Base-by-base conservation (phyloP, 1,284 basidiomycete species). In the Blastosporella zonata region DNA sequence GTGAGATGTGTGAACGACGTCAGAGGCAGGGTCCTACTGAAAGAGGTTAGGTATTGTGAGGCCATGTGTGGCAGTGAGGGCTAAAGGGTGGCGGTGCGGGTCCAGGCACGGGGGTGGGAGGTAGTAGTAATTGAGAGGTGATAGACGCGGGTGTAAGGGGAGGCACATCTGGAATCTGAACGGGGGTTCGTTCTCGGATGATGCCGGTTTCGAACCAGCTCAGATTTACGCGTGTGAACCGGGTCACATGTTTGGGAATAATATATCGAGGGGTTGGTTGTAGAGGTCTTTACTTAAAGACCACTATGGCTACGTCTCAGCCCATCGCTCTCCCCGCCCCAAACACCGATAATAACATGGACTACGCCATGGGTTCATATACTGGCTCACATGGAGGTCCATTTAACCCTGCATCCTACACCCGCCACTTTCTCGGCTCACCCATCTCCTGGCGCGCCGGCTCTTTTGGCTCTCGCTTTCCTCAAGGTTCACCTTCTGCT, bases 391-490 rank as follows among this genome's bases (percentile, higher is more conserved):
- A 49, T 34, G 69, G 69, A 43, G 75, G 73, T 43, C 69, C 72
- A 10, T 83, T 83, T 67, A 81, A 81, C 58, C 71, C 81, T 18
- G 77, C 81, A 9, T 81, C 81, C 0, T 85, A 81, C 67, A 78
- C 79, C 36, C 70, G 81, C 42, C 76, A 82, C 57, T 81, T 84
- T 62, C 69, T 87, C 9, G 83, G 83, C 46, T 87, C 84, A 0
- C 85, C 85, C 43, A 70, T 84, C 43, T 87, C 84, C 10, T 87
- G 81, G 77, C 72, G 80, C 2, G 70, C 74, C 0, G 79, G 77
- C 34, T 85, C 82, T 6, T 84, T 79, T 53, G 81, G 81, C 3
- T 76, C 73, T 28, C 71, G 81, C 7, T 77, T 82, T 64, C 78
- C 79, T 46, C 75, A 80, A 10, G 79, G 77, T 23, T 76, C 82